Evolutionary conservation across 1,284 basidiomycete species (phyloP).

Genomic region (Irpex lacteus): DNA sequence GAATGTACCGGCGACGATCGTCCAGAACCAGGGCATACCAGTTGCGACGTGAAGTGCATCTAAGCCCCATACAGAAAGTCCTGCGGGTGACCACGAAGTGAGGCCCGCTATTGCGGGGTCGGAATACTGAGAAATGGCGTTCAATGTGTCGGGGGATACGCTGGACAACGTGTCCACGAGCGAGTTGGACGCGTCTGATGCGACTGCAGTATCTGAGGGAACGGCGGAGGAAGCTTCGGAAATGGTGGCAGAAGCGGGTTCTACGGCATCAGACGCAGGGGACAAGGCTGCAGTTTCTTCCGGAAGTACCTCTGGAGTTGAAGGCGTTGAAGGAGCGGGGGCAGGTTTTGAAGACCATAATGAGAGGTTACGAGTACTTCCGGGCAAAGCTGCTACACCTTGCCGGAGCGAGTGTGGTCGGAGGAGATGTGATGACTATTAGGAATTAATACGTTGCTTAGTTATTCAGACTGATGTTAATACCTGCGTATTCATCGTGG

Average conservation of each 20-base stretch:
- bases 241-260: constrained; percentile 9
- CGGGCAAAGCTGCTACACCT: constrained; percentile 5
- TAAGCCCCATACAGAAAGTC: constrained; percentile 44
- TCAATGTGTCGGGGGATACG: constrained; percentile 4
- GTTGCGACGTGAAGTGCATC: constrained; percentile 75
- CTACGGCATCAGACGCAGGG: constrained; percentile 13
- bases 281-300: constrained; percentile 10
- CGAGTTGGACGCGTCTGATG: constrained; percentile 7
- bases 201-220: constrained; percentile 9
- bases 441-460: no score
- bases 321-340: constrained; percentile 3
- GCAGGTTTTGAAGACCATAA: constrained; percentile 20
- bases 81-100: constrained; percentile 51
- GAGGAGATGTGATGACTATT: neutral
- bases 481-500: constrained; percentile 6
- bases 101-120: constrained; percentile 81
- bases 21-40: constrained; percentile 84
- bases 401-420: neutral
- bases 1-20: constrained; percentile 72
- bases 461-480: neutral
- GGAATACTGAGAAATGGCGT: constrained; percentile 50
- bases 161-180: neutral
- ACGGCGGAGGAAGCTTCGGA: constrained; percentile 13
- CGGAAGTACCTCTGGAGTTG: constrained; percentile 8
- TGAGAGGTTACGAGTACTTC: constrained; percentile 21